Evolutionary conservation across 257 asterid species (phyloP).

Genomic region (Linaria vulgaris): DNA sequence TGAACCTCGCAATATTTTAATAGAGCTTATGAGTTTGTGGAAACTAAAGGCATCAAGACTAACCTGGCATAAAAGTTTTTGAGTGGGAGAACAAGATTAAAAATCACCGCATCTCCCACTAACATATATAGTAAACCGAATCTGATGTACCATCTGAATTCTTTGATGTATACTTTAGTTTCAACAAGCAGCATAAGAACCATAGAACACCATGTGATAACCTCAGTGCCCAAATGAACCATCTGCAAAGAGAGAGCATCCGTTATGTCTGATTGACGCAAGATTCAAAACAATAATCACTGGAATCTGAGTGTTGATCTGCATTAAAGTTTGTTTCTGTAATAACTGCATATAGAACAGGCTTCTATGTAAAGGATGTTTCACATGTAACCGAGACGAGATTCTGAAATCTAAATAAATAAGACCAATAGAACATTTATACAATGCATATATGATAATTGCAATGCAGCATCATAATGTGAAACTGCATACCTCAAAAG

Average conservation of each 20-base stretch:
- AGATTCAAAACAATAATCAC: conserved; percentile 2
- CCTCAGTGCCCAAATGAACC: conserved; percentile 54
- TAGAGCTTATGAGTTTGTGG: conserved; percentile 5
- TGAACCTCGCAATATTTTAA: neutral
- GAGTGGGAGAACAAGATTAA: conserved; percentile 49
- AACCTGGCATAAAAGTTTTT: conserved; percentile 55
- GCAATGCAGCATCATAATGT: conserved; percentile 2
- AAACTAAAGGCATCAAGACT: conserved; percentile 24
- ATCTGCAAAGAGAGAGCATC: conserved; percentile 44
- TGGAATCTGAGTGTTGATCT: neutral
- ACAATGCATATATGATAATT: too few species aligned
- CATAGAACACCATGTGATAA: conserved; percentile 72
- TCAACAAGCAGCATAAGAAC: conserved; percentile 60
- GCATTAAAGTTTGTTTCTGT: neutral
- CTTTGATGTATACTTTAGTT: conserved; percentile 64
- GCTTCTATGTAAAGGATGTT: neutral
- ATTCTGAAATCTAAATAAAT: neutral
- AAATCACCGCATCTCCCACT: conserved; percentile 73
- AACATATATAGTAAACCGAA: conserved; percentile 64
- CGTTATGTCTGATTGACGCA: conserved; percentile 12
- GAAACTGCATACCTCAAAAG: conserved; percentile 62
- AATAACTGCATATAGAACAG: conserved; percentile 1
- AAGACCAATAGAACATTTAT: neutral
- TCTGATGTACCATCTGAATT: conserved; percentile 84
- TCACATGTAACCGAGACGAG: neutral